These are phyloP conservation scores for Purpureocillium takamizusanense DNA, from an alignment of 2,329 filamentous ascomycete genomes.

Conservation along the genomic window DNA sequence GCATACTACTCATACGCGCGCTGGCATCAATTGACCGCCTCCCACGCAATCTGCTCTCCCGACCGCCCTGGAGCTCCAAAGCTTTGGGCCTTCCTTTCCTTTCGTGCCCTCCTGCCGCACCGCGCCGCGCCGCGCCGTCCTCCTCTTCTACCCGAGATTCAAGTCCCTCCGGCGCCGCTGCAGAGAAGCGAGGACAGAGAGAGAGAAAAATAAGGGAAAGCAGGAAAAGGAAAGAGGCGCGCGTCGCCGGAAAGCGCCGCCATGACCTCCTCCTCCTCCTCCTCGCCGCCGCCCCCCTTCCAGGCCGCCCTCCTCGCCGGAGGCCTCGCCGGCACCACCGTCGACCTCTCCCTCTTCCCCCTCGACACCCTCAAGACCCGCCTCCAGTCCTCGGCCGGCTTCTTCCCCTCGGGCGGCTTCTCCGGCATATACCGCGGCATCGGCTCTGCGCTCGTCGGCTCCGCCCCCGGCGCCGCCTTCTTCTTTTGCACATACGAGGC, in stretches of 20 bases:
- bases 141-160: no score
- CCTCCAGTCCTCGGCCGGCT: conserved; percentile 72
- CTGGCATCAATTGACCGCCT: no score
- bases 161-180: no score
- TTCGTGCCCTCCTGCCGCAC: no score
- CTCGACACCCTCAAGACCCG: conserved; percentile 99
- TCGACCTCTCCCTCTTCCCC: conserved; percentile 93
- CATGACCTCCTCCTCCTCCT: conserved; percentile 5
- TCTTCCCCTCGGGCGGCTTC: conserved; percentile 80
- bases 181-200: background rate
- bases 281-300: conserved; percentile 32
- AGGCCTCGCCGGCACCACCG: conserved; percentile 85
- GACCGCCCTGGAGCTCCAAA: background rate
- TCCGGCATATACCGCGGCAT: conserved; percentile 88
- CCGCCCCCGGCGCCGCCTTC: conserved; percentile 85
- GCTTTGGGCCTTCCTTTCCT: background rate
- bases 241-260: background rate
- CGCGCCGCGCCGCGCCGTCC: no score
- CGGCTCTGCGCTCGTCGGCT: conserved; percentile 81
- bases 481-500: conserved; percentile 96
- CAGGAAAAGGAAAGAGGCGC: no score
- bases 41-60: background rate
- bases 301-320: conserved; percentile 64
- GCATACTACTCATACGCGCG: no score
- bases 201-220: no score